These are phyloP conservation scores for Dalbergia oliveri DNA, from an alignment of 306 rosid species.

Conservation along the genomic window DNA sequence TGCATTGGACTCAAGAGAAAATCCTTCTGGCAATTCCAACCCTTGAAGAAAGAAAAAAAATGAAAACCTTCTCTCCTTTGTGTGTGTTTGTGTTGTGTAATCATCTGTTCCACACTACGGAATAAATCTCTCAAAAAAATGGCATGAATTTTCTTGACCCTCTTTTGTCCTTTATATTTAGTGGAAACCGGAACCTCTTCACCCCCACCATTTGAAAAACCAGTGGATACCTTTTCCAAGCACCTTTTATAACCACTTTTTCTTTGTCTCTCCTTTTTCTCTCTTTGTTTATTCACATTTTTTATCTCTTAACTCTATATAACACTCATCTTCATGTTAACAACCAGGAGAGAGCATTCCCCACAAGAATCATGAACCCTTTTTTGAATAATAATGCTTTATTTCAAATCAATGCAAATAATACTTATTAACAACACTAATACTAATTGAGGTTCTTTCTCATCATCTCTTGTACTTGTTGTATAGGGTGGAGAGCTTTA, in stretches of 20 bases:
- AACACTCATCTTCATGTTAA: not conserved
- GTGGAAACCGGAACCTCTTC: constrained; percentile 55
- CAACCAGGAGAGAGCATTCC: not conserved
- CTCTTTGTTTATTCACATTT: constrained; percentile 17
- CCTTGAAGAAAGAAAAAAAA: constrained; percentile 3
- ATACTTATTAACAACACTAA: not conserved
- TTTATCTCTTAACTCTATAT: constrained; percentile 20
- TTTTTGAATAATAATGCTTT: constrained; percentile 8
- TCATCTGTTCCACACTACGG: constrained; percentile 31
- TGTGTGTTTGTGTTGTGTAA: constrained; percentile 15
- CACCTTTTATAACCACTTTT: constrained; percentile 53
- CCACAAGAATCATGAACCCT: constrained; percentile 27
- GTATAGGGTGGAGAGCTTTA: constrained; percentile 95
- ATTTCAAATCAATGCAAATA: not conserved
- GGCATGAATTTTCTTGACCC: constrained; percentile 50
- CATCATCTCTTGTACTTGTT: not conserved
- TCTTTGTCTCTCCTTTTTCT: constrained; percentile 29
- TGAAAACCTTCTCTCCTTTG: not conserved
- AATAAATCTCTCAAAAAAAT: constrained; percentile 13
- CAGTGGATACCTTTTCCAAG: constrained; percentile 51
- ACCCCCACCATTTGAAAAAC: constrained; percentile 38
- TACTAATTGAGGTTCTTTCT: constrained; percentile 26
- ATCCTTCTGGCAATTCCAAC: constrained; percentile 47
- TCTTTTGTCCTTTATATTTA: constrained; percentile 50
- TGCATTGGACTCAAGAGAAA: not conserved